These are phyloP conservation scores for Lentinula novae-zelandiae DNA, from an alignment of 1,284 basidiomycete species.

Conservation along the genomic window DNA sequence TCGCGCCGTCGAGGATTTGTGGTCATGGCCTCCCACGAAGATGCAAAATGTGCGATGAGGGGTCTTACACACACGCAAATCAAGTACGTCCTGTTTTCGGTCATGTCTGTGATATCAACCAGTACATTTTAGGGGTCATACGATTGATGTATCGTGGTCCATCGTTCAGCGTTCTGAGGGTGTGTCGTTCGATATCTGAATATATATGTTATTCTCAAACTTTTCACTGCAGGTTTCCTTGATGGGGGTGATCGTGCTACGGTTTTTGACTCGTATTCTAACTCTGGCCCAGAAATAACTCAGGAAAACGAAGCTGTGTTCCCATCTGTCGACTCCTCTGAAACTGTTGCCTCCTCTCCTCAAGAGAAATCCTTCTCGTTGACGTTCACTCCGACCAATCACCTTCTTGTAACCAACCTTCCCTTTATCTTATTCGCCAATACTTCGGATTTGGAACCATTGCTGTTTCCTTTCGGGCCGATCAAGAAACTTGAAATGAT, in stretches of 20 bases:
- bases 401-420: conserved; percentile 61
- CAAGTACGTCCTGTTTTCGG: conserved; percentile 40
- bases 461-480: conserved; percentile 67
- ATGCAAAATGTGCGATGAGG: conserved; percentile 65
- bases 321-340: not conserved
- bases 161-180: conserved; percentile 80
- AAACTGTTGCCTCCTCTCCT: conserved; percentile 24
- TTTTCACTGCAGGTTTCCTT: conserved; percentile 53
- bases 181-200: conserved; percentile 21
- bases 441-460: conserved; percentile 61
- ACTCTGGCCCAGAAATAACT: conserved; percentile 20
- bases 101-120: not conserved
- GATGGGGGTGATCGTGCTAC: conserved; percentile 75
- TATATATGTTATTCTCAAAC: not conserved
- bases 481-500: conserved; percentile 53
- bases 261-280: conserved; percentile 45
- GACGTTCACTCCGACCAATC: conserved; percentile 40
- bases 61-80: conserved; percentile 62
- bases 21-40: conserved; percentile 68
- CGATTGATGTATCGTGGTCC: conserved; percentile 76
- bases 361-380: conserved; percentile 26
- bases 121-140: conserved; percentile 47
- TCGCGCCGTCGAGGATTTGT: conserved; percentile 76
- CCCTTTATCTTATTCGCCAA: conserved; percentile 65
- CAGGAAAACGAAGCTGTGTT: conserved; percentile 11